Conservation (phyloP, 352 stramenopile genomes). For the Phytopythium chamaehyphon region DNA sequence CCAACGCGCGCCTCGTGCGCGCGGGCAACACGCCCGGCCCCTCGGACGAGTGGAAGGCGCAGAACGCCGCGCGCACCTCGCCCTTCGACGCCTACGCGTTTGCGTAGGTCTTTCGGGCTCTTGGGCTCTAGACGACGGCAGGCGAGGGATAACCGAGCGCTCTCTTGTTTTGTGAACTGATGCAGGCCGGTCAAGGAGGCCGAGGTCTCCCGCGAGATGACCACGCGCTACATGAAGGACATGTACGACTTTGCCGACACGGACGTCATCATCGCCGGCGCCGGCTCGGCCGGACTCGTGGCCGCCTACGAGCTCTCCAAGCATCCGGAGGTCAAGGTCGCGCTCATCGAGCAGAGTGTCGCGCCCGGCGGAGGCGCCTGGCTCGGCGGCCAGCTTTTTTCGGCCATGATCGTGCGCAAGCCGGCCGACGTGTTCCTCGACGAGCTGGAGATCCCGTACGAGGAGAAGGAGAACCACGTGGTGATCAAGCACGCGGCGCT, state of each 20-base stretch:
- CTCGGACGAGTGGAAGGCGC: conserved; percentile 42
- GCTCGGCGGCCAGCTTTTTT: conserved; percentile 62
- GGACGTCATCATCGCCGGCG: conserved; percentile 61
- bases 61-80: conserved; percentile 36
- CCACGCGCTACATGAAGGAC: conserved; percentile 71
- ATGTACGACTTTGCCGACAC: conserved; percentile 70
- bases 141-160: not conserved
- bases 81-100: conserved; percentile 58
- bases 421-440: conserved; percentile 54
- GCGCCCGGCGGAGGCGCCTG: conserved; percentile 50
- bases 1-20: conserved; percentile 35
- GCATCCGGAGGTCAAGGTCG: conserved; percentile 49
- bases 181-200: conserved; percentile 57
- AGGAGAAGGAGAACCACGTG: conserved; percentile 57
- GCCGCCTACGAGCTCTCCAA: conserved; percentile 63
- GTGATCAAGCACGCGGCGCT: conserved; percentile 63
- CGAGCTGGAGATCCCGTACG: conserved; percentile 65
- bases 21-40: conserved; percentile 36
- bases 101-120: conserved; percentile 28
- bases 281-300: conserved; percentile 51
- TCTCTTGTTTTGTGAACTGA: not conserved
- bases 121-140: not conserved
- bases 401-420: conserved; percentile 68
- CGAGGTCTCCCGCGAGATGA: conserved; percentile 66
- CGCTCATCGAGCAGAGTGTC: conserved; percentile 61